Conservation (phyloP, 116 monocot species). For the Phalaenopsis hybrid region DNA sequence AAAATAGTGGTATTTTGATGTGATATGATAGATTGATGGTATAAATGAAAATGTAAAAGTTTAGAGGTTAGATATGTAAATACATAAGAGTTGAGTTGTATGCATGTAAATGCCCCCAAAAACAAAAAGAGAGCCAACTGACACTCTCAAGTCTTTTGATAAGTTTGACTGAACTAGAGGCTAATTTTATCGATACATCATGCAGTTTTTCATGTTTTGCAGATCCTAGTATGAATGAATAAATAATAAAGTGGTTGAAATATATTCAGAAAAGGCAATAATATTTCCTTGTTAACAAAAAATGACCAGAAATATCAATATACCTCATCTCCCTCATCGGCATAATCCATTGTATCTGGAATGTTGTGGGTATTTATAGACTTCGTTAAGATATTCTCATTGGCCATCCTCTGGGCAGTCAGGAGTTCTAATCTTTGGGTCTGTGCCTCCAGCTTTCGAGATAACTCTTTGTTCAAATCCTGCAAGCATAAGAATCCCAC, state of each 20-base stretch:
- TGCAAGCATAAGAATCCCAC: conserved; percentile 11
- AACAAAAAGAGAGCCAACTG: no score
- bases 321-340: conserved; percentile 99
- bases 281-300: neutral
- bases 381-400: conserved; percentile 36
- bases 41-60: no score
- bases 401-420: conserved; percentile 67
- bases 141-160: neutral
- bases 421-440: conserved; percentile 86
- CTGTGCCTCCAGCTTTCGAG: conserved; percentile 75
- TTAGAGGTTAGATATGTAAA: no score
- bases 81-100: no score
- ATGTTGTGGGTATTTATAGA: conserved; percentile 31
- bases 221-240: neutral
- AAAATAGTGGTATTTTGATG: no score
- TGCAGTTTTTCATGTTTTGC: no score
- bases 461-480: conserved; percentile 92
- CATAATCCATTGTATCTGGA: conserved; percentile 49
- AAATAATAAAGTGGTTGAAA: neutral
- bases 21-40: no score
- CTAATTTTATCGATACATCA: neutral
- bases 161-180: neutral
- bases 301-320: neutral
- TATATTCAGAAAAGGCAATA: neutral
- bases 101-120: no score